Evolutionary conservation across 2,329 filamentous ascomycete species (phyloP), one percentile per base, ranked within the genome.

Genomic region (Emergomyces orientalis): DNA sequence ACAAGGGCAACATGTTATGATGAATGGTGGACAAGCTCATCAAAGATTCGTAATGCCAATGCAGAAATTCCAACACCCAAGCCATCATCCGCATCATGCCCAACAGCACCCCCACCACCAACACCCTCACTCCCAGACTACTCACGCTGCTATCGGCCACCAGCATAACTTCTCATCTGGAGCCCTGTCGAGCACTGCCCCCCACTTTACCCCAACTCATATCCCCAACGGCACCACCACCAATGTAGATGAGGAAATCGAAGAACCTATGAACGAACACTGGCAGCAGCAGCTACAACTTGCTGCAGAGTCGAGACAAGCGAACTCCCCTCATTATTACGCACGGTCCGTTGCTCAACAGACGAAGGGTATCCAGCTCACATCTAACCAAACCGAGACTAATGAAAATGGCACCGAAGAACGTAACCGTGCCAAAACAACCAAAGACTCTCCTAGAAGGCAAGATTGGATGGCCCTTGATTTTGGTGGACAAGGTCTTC

Each of bases 381-480:
- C 67, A 76, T 80, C 68, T 79, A 83, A 70, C 75, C 80, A 73
- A 69, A 76, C 71, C 67, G 79, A 74, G 75, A 78, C 71, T 73
- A 82, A 71, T 69, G 79, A 71, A 74, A 82, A 71, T 60, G 72
- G 70, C 32, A 78, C 80, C 65, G 82, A 86, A 67, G 82, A 83
- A 67, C 79, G 87, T 69, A 88, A 88, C 69, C 80, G 89, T 62
- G 84, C 89, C 64, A 84, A 84, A 70, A 81, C 84, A 64, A 81
- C 84, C 66, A 86, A 86, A 70, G 68, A 74, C 51, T 72, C 71
- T 32, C 8, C 34, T 25, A 69, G 78, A 73, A 81, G 88, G 67
- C 89, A 96, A 75, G 88, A 92, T 71, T 97, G 94, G 94, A 86
- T 90, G 74, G 91, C 92, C 67, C 81, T 99, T 69, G 94, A 99